These are phyloP conservation scores for Cylindrotheca fusiformis DNA, from an alignment of 108 stramenopile species.

Conservation along the genomic window DNA sequence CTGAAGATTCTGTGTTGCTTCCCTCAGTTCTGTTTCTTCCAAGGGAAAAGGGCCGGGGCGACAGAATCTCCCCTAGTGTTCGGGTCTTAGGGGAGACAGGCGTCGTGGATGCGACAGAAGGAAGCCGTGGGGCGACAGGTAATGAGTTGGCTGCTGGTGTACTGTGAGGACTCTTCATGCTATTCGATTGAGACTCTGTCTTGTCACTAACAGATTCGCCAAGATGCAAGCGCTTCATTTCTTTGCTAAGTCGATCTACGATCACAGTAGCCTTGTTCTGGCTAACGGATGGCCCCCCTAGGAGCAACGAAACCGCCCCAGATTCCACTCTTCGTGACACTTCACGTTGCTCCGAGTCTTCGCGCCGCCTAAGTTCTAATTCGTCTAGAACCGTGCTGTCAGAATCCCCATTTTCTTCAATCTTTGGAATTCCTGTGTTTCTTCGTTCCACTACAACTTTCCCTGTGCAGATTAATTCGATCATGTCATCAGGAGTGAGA, in stretches of 20 bases:
- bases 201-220: too few relatives aligned
- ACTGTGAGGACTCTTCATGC: too few relatives aligned
- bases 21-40: conserved; percentile 29
- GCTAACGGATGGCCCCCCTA: conserved; percentile 29
- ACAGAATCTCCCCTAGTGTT: conserved; percentile 15
- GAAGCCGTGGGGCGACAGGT: conserved; percentile 1
- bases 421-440: conserved; percentile 17
- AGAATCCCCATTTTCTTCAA: conserved; percentile 37
- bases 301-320: conserved; percentile 38
- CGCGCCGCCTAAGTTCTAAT: conserved; percentile 47
- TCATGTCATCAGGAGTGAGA: conserved; percentile 87
- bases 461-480: conserved; percentile 73
- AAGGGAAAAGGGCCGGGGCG: conserved; percentile 14
- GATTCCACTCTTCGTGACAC: conserved; percentile 52
- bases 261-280: conserved; percentile 53
- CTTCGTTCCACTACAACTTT: conserved; percentile 70
- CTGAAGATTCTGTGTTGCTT: neutral
- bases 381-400: conserved; percentile 55
- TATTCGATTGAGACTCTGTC: neutral
- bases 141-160: too few relatives aligned
- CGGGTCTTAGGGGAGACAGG: conserved; percentile 12
- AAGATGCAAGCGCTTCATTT: conserved; percentile 42
- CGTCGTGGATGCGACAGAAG: neutral
- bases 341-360: conserved; percentile 54
- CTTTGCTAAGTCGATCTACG: conserved; percentile 51